These are phyloP conservation scores for Chrysanthemum makinoi DNA, from an alignment of 129 eudicot genomes.

Conservation along the genomic window DNA sequence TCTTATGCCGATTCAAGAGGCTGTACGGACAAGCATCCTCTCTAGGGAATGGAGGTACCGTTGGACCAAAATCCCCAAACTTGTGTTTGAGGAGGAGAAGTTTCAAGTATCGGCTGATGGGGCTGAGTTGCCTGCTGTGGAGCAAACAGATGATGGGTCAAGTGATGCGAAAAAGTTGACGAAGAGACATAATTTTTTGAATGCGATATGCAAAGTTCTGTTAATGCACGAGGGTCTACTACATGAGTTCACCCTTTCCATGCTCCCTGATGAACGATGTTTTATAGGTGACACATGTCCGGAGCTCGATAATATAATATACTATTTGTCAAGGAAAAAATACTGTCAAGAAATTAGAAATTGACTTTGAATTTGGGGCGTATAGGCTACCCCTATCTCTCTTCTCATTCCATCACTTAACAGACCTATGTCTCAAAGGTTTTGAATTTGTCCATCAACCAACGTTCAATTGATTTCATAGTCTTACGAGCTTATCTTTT, in stretches of 20 bases:
- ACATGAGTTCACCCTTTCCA: neutral
- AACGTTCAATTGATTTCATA: neutral
- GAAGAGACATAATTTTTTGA: neutral
- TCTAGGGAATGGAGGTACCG: constrained; percentile 1
- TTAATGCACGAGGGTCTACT: neutral
- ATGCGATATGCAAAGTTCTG: neutral
- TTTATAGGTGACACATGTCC: neutral
- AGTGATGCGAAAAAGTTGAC: neutral
- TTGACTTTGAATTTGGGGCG: neutral
- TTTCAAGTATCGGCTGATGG: too few species aligned
- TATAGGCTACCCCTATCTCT: neutral
- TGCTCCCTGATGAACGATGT: neutral
- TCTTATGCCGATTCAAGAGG: neutral
- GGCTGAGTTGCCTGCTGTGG: too few species aligned
- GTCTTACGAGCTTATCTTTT: neutral
- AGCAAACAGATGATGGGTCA: neutral
- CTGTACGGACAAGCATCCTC: neutral
- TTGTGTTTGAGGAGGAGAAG: neutral
- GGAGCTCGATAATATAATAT: neutral
- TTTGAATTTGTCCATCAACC: neutral
- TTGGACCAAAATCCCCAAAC: constrained; percentile 1
- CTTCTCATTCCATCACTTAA: neutral
- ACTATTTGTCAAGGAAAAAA: neutral
- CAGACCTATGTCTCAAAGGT: neutral
- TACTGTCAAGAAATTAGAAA: neutral